Base-by-base conservation (phyloP, 1,284 basidiomycete species). In the Boletus sp. region DNA sequence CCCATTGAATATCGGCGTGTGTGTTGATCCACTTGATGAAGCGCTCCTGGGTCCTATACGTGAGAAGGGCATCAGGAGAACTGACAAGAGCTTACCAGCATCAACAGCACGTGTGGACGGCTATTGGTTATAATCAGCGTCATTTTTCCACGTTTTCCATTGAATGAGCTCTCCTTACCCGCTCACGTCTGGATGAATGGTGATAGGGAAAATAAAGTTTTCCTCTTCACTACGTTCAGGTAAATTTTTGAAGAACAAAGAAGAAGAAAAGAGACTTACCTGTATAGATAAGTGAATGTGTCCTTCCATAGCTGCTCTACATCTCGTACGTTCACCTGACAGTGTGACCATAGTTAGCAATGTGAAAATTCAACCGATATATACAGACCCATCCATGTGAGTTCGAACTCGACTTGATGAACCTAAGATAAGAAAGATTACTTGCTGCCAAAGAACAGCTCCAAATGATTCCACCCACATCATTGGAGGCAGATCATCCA, bases 21-120 rank as follows among this genome's bases (percentile, higher is more conserved):
- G 81, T 84, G 69, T 91, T 91, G 56, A 92, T 80, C 87, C 89
- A 91, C 67, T 89, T 85, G 66, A 93, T 91, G 72, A 92, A 90
- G 50, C 87, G 81, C 71, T 92, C 88, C 82, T 88, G 59, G n/a
- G 48, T 7, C 28, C 6, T 5, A 11, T 3, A 40, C 55, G n/a
- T 57, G 46, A 59, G 40, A 49, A 30, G 23, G 25, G 31, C 35
- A n/a, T 27, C 14, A 21, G 51, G n/a, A 28, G 48, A 49, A 35
- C 16, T 9, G 14, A 10, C 27, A 21, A 2, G 19, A 21, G 70
- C 80, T 69, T 65, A 84, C 85, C 63, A 93, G 83, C 87, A 91
- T 91, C 56, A 90, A 78, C 11, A 91, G 76, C n/a, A 91, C 88
- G 73, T 83, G 79, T 27, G 80, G 80, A 14, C 82, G 78, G 10